A percentile compares a stretch with the other conserved stretches of the same genome.
These are phyloP conservation scores for Phyllosticta capitalensis DNA, from an alignment of 2,329 filamentous ascomycete genomes.

Conservation along the genomic window DNA sequence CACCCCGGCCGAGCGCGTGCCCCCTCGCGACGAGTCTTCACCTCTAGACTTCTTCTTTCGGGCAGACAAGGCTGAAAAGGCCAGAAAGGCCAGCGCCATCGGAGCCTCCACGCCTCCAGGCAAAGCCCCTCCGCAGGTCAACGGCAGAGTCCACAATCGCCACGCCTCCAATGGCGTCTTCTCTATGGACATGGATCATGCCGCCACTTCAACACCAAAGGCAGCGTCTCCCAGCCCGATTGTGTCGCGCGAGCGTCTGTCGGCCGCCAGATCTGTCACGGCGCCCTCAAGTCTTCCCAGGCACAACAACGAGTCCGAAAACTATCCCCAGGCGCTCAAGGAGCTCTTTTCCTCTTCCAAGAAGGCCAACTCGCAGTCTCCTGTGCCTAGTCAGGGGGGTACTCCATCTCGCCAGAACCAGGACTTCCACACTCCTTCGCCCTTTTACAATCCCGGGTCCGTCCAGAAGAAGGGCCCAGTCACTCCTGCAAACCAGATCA, in stretches of 20 bases:
- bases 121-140: conserved; percentile 18
- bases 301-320: conserved; percentile 28
- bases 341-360: conserved; percentile 31
- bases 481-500: conserved; percentile 20
- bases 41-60: conserved; percentile 87
- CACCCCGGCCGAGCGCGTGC: conserved; percentile 38
- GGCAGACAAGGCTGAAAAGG: conserved; percentile 71
- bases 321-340: conserved; percentile 35
- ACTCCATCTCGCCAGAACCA: conserved; percentile 1
- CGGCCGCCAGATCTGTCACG: conserved; percentile 37
- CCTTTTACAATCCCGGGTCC: conserved; percentile 25
- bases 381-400: background rate
- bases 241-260: conserved; percentile 19
- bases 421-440: conserved; percentile 29
- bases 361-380: conserved; percentile 1
- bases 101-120: conserved; percentile 16
- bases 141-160: conserved; percentile 20
- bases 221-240: conserved; percentile 1
- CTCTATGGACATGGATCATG: conserved; percentile 55
- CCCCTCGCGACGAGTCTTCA: conserved; percentile 51
- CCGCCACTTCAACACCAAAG: conserved; percentile 1
- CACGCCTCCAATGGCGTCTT: conserved; percentile 48
- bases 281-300: conserved; percentile 8
- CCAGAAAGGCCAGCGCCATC: conserved; percentile 42
- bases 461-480: conserved; percentile 23